A percentile compares a stretch with the other conserved stretches of the same genome.
Evolutionary conservation across 108 stramenopile genomes (phyloP).

Genomic region (Cyclotella choctawhatcheeana): DNA sequence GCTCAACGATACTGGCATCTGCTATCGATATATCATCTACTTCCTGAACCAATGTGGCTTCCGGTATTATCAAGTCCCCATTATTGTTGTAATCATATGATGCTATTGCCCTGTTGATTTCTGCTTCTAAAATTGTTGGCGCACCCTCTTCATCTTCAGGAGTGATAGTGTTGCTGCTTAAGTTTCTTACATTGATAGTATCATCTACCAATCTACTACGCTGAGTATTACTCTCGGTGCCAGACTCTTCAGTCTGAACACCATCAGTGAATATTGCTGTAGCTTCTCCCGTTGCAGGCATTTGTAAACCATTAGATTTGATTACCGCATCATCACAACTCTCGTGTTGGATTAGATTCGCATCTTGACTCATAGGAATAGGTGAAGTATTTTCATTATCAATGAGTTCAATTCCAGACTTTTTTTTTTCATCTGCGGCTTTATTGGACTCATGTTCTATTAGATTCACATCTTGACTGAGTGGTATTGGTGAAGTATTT

Average conservation of each 20-base stretch:
- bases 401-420: slow-evolving; percentile 3
- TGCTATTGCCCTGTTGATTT: background rate
- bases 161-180: too few species aligned
- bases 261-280: background rate
- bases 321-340: background rate
- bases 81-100: background rate
- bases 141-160: too few species aligned
- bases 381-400: background rate
- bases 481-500: background rate
- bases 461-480: background rate
- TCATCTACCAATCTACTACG: too few species aligned
- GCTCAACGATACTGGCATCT: background rate
- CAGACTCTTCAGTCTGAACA: too few species aligned
- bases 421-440: background rate
- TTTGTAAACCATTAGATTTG: background rate
- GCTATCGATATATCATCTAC: background rate
- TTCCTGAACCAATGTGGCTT: background rate
- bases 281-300: background rate
- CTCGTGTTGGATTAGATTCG: background rate
- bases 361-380: slow-evolving; percentile 2
- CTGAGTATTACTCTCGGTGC: too few species aligned
- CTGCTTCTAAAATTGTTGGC: background rate
- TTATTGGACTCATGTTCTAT: slow-evolving; percentile 4
- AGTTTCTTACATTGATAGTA: too few species aligned
- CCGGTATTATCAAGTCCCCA: background rate